Evolutionary conservation across 2,329 filamentous ascomycete genomes (phyloP).

Genomic region (Penicillium sp.): DNA sequence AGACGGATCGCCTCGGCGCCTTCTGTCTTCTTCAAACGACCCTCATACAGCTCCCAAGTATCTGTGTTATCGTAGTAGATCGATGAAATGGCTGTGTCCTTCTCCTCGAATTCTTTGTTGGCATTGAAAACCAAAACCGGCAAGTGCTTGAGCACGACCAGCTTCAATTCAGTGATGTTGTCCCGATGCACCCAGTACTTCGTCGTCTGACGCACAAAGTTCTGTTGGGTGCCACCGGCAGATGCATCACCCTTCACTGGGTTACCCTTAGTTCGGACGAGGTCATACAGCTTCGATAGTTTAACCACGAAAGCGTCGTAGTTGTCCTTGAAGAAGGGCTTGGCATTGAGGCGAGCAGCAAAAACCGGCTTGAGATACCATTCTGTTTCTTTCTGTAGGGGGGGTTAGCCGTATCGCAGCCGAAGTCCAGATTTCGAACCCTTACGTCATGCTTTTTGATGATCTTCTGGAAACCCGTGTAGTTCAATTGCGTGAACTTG

Average conservation of each 20-base stretch:
- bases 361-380: conserved; percentile 97
- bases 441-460: conserved; percentile 98
- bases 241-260: conserved; percentile 89
- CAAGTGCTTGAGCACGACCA: conserved; percentile 96
- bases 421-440: conserved; percentile 15
- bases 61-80: conserved; percentile 98
- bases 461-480: conserved; percentile 99
- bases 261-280: conserved; percentile 89
- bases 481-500: conserved; percentile 98
- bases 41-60: conserved; percentile 91
- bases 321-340: conserved; percentile 98
- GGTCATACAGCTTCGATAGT: conserved; percentile 91
- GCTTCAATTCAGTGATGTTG: conserved; percentile 96
- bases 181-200: conserved; percentile 99
- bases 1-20: conserved; percentile 95
- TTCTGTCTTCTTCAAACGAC: conserved; percentile 95
- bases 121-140: conserved; percentile 97
- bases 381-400: conserved; percentile 78
- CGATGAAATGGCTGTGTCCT: conserved; percentile 93
- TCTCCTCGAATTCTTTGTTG: conserved; percentile 89
- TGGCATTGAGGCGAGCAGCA: conserved; percentile 87
- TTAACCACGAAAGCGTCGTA: conserved; percentile 95
- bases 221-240: conserved; percentile 89
- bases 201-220: conserved; percentile 94
- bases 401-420: conserved; percentile 4